Conservation (phyloP, 176 grass and related monocot species). For the Musa beccarii region DNA sequence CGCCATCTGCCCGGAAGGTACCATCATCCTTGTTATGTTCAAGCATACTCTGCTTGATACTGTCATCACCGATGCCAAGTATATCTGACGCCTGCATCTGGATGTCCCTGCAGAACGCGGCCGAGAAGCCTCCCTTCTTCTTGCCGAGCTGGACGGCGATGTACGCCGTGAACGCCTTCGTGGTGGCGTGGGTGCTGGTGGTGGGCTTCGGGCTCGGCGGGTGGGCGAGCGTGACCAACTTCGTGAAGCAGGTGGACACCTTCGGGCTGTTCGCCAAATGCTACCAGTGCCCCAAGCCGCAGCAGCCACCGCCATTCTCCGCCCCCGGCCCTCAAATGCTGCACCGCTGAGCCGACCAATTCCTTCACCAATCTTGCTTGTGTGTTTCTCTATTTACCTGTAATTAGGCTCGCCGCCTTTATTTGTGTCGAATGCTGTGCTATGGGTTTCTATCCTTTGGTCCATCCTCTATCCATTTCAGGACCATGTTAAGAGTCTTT, state of each 20-base stretch:
- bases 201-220: slow-evolving; percentile 76
- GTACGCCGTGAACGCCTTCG: slow-evolving; percentile 64
- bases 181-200: slow-evolving; percentile 74
- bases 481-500: no score
- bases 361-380: no score
- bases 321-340: not conserved
- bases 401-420: slow-evolving; percentile 56
- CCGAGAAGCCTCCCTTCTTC: slow-evolving; percentile 69
- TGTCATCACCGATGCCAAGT: no score
- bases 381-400: slow-evolving; percentile 53
- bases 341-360: not conserved
- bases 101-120: slow-evolving; percentile 41
- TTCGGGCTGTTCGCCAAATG: slow-evolving; percentile 85
- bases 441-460: not conserved
- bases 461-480: no score
- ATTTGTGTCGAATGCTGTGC: slow-evolving; percentile 43
- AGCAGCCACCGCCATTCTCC: not conserved
- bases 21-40: not conserved
- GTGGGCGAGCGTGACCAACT: slow-evolving; percentile 78
- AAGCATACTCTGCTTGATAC: no score
- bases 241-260: slow-evolving; percentile 67
- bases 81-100: not conserved
- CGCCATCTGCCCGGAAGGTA: slow-evolving; percentile 36
- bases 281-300: slow-evolving; percentile 76
- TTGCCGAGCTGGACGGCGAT: slow-evolving; percentile 74